Conservation (phyloP, 192 early-diverging fungal species). For the Backusella macrospora region DNA sequence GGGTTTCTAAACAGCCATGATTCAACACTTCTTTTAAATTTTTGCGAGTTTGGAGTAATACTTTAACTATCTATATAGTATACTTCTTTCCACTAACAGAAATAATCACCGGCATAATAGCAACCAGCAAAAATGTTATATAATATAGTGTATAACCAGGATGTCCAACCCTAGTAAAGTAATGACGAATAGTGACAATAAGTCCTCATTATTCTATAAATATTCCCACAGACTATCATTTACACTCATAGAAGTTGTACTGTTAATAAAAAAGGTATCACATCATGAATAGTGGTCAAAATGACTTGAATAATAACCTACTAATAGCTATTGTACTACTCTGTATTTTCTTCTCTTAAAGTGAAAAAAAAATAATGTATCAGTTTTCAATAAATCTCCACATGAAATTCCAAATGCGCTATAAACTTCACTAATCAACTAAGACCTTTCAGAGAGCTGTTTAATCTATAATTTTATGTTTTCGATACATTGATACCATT, state of each 20-base stretch:
- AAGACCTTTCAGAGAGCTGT: conserved; percentile 1
- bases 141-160: neutral
- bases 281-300: neutral
- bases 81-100: neutral
- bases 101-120: neutral
- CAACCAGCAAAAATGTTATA: neutral
- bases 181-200: neutral
- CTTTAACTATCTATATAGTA: neutral
- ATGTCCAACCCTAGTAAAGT: neutral
- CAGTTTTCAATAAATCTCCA: conserved; percentile 1
- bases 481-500: neutral
- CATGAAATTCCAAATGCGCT: neutral
- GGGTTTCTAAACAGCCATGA: neutral
- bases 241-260: conserved; percentile 3
- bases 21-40: neutral
- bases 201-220: neutral
- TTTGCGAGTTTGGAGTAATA: neutral
- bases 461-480: neutral
- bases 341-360: neutral
- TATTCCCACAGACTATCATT: conserved; percentile 4
- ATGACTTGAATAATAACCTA: neutral
- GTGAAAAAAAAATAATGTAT: neutral
- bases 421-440: conserved; percentile 10
- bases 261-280: conserved; percentile 2
- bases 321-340: conserved; percentile 1